Evolutionary conservation across 2,329 filamentous ascomycete genomes (phyloP).

Genomic region (Phaeosphaeriaceae sp.): DNA sequence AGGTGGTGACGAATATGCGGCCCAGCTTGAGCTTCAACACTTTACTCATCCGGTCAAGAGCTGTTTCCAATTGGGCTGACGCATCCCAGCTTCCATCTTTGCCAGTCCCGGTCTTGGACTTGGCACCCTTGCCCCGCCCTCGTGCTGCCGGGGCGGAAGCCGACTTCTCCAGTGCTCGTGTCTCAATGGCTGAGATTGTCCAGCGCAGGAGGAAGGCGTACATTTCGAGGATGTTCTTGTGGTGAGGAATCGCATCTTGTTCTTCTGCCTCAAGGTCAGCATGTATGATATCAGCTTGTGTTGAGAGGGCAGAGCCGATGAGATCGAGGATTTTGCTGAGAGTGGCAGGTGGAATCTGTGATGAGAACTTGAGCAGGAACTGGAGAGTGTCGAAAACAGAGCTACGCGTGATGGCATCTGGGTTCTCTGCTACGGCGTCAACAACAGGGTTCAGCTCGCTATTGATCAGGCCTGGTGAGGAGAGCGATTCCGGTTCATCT

Average conservation of each 20-base stretch:
- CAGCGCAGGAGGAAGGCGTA: conserved; percentile 95
- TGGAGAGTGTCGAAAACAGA: conserved; percentile 90
- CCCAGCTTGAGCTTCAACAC: conserved; percentile 90
- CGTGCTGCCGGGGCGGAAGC: conserved; percentile 73
- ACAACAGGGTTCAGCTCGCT: conserved; percentile 88
- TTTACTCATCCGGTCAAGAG: conserved; percentile 94
- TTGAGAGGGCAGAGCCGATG: conserved; percentile 81
- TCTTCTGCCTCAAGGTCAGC: conserved; percentile 91
- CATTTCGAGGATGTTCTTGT: conserved; percentile 91
- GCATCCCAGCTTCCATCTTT: conserved; percentile 90
- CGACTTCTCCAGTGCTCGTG: conserved; percentile 89
- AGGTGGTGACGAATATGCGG: conserved; percentile 94
- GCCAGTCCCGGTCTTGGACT: conserved; percentile 63
- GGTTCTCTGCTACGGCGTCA: conserved; percentile 88
- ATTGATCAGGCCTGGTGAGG: conserved; percentile 76
- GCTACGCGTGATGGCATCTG: conserved; percentile 81
- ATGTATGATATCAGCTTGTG: conserved; percentile 84
- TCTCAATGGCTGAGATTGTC: conserved; percentile 93
- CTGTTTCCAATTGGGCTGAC: conserved; percentile 81
- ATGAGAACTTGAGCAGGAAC: conserved; percentile 92
- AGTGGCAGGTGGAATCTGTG: conserved; percentile 77
- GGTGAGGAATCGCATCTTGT: conserved; percentile 76
- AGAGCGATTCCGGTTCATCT: conserved; percentile 84
- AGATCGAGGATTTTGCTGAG: conserved; percentile 94
- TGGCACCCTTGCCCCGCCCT: conserved; percentile 74